Percentiles rank a stretch among this genome's conserved stretches.
These are phyloP conservation scores for Xylariaceae sp. DNA, from an alignment of 2,329 filamentous ascomycete genomes.

Conservation along the genomic window DNA sequence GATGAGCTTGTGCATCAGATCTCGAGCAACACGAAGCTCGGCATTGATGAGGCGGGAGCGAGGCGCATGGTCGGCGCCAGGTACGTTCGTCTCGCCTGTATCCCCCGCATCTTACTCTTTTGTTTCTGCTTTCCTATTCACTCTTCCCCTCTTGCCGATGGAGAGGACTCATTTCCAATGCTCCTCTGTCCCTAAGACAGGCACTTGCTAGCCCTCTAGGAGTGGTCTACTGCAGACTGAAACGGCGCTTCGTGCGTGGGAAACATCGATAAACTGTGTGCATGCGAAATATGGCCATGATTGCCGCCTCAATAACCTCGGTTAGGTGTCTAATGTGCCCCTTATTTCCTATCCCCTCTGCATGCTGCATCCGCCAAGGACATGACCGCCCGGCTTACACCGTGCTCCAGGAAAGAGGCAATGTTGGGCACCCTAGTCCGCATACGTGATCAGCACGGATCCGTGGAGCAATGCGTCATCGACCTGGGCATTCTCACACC, in stretches of 20 bases:
- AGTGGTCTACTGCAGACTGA: too few species aligned
- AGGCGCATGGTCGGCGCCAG: slow-evolving; percentile 43
- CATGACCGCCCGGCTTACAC: slow-evolving; percentile 18
- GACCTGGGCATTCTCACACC: slow-evolving; percentile 54
- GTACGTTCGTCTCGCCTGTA: slow-evolving; percentile 29
- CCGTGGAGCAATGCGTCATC: slow-evolving; percentile 59
- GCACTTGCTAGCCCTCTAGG: too few species aligned
- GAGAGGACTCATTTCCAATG: too few species aligned
- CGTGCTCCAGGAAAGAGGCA: slow-evolving; percentile 39
- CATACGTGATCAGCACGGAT: slow-evolving; percentile 57
- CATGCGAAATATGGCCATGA: too few species aligned
- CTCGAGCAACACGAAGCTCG: slow-evolving; percentile 47
- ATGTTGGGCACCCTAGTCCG: slow-evolving; percentile 50
- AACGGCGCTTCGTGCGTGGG: too few species aligned
- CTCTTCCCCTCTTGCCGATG: too few species aligned
- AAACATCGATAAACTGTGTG: too few species aligned
- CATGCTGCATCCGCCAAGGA: neutral
- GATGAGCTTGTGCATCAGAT: slow-evolving; percentile 41
- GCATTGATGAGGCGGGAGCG: slow-evolving; percentile 42
- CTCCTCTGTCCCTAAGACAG: too few species aligned
- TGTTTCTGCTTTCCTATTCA: slow-evolving; percentile 1
- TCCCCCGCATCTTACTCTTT: neutral
- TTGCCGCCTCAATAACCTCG: too few species aligned
- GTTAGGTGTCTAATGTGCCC: too few species aligned
- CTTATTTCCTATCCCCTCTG: neutral